Conservation (phyloP, 768 basidiomycete species). For the Mycena venus region DNA sequence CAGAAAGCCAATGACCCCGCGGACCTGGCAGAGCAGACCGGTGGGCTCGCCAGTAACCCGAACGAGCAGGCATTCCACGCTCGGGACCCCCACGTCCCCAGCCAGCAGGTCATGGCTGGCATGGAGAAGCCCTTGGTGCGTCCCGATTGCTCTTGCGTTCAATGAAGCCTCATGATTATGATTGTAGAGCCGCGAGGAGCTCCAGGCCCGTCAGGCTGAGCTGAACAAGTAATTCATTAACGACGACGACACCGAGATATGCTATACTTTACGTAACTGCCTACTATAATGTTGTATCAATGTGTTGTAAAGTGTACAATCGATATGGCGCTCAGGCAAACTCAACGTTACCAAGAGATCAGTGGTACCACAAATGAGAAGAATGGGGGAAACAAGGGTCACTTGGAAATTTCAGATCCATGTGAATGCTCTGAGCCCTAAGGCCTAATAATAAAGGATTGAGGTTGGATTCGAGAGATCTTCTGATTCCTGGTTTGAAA, state of each 20-base stretch:
- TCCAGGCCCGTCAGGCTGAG: conserved; percentile 59
- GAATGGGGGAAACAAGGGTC: too few species aligned
- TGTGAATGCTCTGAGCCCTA: too few species aligned
- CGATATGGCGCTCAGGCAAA: conserved; percentile 1
- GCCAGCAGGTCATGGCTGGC: conserved; percentile 55
- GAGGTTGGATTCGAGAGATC: too few species aligned
- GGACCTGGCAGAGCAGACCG: conserved; percentile 57
- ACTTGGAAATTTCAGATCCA: too few species aligned
- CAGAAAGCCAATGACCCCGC: conserved; percentile 75
- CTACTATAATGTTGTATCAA: conserved; percentile 11
- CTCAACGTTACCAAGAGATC: too few species aligned
- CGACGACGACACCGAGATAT: neutral
- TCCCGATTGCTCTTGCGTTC: neutral
- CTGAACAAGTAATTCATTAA: conserved; percentile 52
- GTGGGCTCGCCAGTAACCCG: conserved; percentile 53
- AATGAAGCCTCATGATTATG: neutral
- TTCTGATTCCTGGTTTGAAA: too few species aligned
- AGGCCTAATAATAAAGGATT: too few species aligned
- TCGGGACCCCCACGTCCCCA: conserved; percentile 65
- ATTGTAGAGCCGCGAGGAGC: conserved; percentile 64
- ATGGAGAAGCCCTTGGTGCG: conserved; percentile 64
- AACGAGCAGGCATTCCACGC: conserved; percentile 61
- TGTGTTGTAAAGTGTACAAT: conserved; percentile 29
- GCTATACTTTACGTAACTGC: neutral
- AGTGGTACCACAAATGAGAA: too few species aligned